phyloP scores from a whole-genome alignment of 2,329 filamentous ascomycete species.

The Aureobasidium sp. region DNA sequence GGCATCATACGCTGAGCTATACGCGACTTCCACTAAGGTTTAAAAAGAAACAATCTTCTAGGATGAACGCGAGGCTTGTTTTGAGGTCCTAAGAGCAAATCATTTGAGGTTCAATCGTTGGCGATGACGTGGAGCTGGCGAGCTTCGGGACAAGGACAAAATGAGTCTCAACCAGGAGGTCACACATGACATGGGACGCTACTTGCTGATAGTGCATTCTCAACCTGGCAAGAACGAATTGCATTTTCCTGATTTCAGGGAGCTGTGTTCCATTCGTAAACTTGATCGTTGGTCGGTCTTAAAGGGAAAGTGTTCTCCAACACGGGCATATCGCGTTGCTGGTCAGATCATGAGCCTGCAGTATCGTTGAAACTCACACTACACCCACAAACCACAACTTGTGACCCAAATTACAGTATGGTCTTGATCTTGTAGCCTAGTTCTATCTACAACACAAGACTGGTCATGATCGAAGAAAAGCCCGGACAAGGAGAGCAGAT shows the following conservation, averaged over 20 bases:
- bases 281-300: no score
- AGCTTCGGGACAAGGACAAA: background rate
- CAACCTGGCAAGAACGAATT: background rate
- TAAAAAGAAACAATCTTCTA: background rate
- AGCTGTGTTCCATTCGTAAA: no score
- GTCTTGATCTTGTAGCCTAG: background rate
- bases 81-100: background rate
- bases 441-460: no score
- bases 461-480: background rate
- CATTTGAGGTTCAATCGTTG: background rate
- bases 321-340: no score
- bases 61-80: background rate
- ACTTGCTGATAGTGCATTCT: background rate
- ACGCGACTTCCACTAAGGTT: background rate
- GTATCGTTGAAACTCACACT: background rate
- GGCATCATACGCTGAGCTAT: background rate
- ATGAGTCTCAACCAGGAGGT: background rate
- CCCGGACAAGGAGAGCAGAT: background rate
- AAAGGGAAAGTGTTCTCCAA: no score
- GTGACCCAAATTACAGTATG: no score
- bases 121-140: background rate
- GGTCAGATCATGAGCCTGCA: no score
- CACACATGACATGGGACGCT: background rate
- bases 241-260: no score
- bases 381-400: background rate